Evolutionary conservation across 2,329 filamentous ascomycete genomes (phyloP).

Genomic region (Arthrobotrys conoides): DNA sequence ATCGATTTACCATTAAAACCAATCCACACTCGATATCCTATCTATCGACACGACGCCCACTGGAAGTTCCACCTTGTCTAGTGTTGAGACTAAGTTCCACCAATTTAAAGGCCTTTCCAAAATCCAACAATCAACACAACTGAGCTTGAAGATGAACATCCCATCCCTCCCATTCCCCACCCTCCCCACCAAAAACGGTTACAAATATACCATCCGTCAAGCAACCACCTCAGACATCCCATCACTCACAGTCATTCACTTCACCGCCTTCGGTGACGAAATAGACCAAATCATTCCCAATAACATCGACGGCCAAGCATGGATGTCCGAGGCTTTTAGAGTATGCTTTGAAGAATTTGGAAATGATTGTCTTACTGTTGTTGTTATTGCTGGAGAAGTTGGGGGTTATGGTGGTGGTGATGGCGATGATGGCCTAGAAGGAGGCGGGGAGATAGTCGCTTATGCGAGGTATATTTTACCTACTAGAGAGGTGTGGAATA

Average conservation of each 20-base stretch:
- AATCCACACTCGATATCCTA: no score
- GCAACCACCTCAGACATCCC: conserved; percentile 19
- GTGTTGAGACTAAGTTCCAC: no score
- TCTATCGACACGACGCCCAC: no score
- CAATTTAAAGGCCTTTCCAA: not conserved
- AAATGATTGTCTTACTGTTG: conserved; percentile 9
- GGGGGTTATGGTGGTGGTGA: not conserved
- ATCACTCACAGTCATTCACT: conserved; percentile 20
- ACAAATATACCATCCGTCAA: conserved; percentile 24
- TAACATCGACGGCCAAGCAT: conserved; percentile 16
- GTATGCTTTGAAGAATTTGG: conserved; percentile 42
- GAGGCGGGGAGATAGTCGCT: conserved; percentile 1
- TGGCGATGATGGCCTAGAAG: not conserved
- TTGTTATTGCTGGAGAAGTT: not conserved
- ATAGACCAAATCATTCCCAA: conserved; percentile 22
- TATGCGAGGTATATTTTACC: conserved; percentile 38
- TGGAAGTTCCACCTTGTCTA: no score
- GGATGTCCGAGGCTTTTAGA: conserved; percentile 37
- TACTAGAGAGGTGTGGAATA: conserved; percentile 36
- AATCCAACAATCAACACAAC: conserved; percentile 14
- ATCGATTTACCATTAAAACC: no score
- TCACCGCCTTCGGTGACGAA: conserved; percentile 24
- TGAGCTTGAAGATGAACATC: conserved; percentile 3
- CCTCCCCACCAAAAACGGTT: conserved; percentile 3
- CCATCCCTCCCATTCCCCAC: conserved; percentile 4